phyloP scores from a whole-genome alignment of 805 yeast species.

The Lipomyces sp. region DNA sequence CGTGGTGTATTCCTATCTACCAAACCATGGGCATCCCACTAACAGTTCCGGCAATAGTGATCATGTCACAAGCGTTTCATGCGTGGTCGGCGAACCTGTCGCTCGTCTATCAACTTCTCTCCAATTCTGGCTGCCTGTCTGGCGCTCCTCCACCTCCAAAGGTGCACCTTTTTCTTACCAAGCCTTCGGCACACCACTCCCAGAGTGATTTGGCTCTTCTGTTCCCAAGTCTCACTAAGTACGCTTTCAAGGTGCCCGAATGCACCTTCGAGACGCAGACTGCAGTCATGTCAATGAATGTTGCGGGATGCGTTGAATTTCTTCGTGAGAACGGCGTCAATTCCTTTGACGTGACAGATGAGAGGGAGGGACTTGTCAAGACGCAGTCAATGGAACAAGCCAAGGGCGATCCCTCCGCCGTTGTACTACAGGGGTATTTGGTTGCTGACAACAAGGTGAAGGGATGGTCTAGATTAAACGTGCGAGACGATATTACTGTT shows the following conservation, averaged over 20 bases:
- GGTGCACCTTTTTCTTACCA: slow-evolving; percentile 26
- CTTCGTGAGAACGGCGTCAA: slow-evolving; percentile 23
- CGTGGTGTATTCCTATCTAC: slow-evolving; percentile 38
- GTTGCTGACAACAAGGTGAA: slow-evolving; percentile 27
- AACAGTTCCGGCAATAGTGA: slow-evolving; percentile 29
- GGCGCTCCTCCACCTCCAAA: slow-evolving; percentile 14
- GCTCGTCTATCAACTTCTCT: slow-evolving; percentile 30
- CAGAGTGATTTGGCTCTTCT: slow-evolving; percentile 39
- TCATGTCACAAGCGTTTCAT: slow-evolving; percentile 36
- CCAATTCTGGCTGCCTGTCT: slow-evolving; percentile 24
- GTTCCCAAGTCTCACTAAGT: slow-evolving; percentile 33
- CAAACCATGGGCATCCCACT: slow-evolving; percentile 30
- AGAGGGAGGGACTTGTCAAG: slow-evolving; percentile 24
- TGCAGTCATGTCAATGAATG: slow-evolving; percentile 36
- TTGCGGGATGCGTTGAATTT: slow-evolving; percentile 32
- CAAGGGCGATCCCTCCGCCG: neutral
- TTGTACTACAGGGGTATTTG: slow-evolving; percentile 19
- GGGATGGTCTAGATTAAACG: slow-evolving; percentile 32
- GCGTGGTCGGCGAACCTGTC: slow-evolving; percentile 31
- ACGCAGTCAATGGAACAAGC: slow-evolving; percentile 20
- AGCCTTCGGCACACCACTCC: slow-evolving; percentile 38
- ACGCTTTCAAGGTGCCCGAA: slow-evolving; percentile 31
- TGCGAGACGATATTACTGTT: slow-evolving; percentile 29
- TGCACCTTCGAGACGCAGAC: slow-evolving; percentile 34
- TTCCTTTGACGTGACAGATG: slow-evolving; percentile 17